A percentile compares a stretch with the other conserved stretches of the same genome.
Conservation (phyloP, 106 monocot genomes). For the Phalaenopsis aphrodite region DNA sequence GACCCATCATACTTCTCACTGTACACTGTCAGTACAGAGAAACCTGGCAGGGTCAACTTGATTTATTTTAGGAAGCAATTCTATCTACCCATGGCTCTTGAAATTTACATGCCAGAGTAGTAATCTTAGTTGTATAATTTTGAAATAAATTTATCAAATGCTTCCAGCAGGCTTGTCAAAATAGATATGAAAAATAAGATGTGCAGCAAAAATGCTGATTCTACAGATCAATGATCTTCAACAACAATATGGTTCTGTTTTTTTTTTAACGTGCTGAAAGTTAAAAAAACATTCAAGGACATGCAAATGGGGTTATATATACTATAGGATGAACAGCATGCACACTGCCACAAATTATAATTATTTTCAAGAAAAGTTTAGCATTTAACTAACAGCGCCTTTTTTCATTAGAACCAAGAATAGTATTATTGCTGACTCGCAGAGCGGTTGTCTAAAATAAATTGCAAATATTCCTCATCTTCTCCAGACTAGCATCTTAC, state of each 20-base stretch:
- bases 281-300: not conserved
- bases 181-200: too few relatives aligned
- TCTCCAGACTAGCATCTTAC: too few relatives aligned
- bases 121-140: constrained; percentile 1
- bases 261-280: not conserved
- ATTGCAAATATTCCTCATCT: too few relatives aligned
- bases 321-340: not conserved
- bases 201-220: too few relatives aligned
- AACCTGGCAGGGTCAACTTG: constrained; percentile 43
- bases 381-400: not conserved
- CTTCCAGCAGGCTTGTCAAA: not conserved
- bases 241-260: not conserved
- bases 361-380: not conserved
- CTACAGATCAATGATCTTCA: not conserved
- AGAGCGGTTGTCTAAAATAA: too few relatives aligned
- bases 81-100: constrained; percentile 45
- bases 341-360: not conserved
- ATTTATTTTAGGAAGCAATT: constrained; percentile 58
- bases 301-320: not conserved
- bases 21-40: constrained; percentile 58
- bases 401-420: too few relatives aligned
- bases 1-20: constrained; percentile 31
- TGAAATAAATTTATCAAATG: not conserved
- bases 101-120: constrained; percentile 47
- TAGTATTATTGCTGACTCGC: too few relatives aligned